Conservation (phyloP, 768 basidiomycete species). For the Serendipita vermifera region DNA sequence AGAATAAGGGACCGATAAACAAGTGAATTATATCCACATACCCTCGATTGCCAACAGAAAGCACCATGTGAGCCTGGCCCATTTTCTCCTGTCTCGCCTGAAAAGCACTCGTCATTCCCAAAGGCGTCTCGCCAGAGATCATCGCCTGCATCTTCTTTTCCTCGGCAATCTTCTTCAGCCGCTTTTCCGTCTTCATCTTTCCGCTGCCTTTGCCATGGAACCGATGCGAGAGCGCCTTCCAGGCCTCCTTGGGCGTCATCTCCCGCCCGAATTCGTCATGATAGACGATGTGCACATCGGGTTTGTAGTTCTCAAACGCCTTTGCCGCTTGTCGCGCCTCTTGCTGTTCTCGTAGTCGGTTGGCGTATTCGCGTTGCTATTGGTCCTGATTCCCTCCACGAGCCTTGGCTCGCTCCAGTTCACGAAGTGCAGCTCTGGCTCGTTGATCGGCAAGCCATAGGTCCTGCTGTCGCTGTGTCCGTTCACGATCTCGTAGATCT, state of each 20-base stretch:
- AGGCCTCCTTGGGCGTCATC: conserved; percentile 89
- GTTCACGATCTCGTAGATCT: conserved; percentile 65
- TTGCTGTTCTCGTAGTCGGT: conserved; percentile 79
- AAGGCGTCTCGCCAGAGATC: conserved; percentile 88
- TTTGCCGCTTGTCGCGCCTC: conserved; percentile 75
- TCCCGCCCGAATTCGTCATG: conserved; percentile 89
- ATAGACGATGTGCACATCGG: conserved; percentile 91
- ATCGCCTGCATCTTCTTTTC: conserved; percentile 91
- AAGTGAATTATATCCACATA: conserved; percentile 28
- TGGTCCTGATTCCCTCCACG: conserved; percentile 83
- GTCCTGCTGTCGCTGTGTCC: conserved; percentile 70
- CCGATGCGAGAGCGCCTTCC: conserved; percentile 94
- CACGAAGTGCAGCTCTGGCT: conserved; percentile 58
- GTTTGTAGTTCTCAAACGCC: conserved; percentile 86
- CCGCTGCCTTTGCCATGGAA: conserved; percentile 98
- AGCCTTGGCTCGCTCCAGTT: conserved; percentile 60
- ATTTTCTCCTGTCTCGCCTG: conserved; percentile 85
- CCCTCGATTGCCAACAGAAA: conserved; percentile 90
- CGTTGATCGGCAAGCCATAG: conserved; percentile 84
- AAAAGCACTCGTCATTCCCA: conserved; percentile 92
- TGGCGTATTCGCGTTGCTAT: conserved; percentile 88
- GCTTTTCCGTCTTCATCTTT: conserved; percentile 93
- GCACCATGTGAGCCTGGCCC: conserved; percentile 90
- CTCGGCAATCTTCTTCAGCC: conserved; percentile 92
- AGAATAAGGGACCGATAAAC: neutral